phyloP scores from a whole-genome alignment of 2,329 filamentous ascomycete species.

The Exophiala dermatitidis region DNA sequence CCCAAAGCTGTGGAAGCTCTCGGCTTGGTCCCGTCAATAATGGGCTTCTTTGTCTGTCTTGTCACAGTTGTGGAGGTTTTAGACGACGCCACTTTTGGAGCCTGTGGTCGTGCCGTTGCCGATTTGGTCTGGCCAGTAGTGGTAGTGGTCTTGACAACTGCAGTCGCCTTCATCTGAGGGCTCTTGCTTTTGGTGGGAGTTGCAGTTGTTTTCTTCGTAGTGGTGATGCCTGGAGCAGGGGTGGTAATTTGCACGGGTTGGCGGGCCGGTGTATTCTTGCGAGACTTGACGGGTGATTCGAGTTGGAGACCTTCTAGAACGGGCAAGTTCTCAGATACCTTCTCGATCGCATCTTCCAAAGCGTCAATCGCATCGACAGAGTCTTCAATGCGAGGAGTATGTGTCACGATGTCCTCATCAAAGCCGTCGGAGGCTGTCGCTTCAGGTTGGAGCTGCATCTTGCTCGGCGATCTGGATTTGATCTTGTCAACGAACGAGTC shows the following conservation, averaged over 20 bases:
- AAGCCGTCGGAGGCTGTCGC: slow-evolving; percentile 17
- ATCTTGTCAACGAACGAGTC: slow-evolving; percentile 31
- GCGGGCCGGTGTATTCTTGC: slow-evolving; percentile 11
- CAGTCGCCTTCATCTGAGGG: slow-evolving; percentile 18
- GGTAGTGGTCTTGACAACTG: slow-evolving; percentile 7
- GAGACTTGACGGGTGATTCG: slow-evolving; percentile 20
- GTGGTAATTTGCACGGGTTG: background rate
- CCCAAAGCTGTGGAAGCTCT: slow-evolving; percentile 9
- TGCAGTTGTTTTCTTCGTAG: slow-evolving; percentile 13
- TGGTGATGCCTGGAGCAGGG: background rate
- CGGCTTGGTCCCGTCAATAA: slow-evolving; percentile 10
- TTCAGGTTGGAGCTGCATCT: slow-evolving; percentile 11
- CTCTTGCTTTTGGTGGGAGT: slow-evolving; percentile 25
- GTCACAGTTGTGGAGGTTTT: slow-evolving; percentile 8
- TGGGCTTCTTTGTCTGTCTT: slow-evolving; percentile 18
- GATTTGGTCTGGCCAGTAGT: slow-evolving; percentile 3
- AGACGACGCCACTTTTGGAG: slow-evolving; percentile 8
- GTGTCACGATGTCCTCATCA: slow-evolving; percentile 19
- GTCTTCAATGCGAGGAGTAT: slow-evolving; percentile 34
- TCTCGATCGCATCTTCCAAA: slow-evolving; percentile 47
- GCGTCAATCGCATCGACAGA: slow-evolving; percentile 47
- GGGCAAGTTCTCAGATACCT: slow-evolving; percentile 37
- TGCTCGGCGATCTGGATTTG: slow-evolving; percentile 27
- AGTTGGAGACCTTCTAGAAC: slow-evolving; percentile 20
- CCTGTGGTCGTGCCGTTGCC: slow-evolving; percentile 2